Base-by-base conservation (phyloP, 345 rosid species). In the Mercurialis annua region DNA sequence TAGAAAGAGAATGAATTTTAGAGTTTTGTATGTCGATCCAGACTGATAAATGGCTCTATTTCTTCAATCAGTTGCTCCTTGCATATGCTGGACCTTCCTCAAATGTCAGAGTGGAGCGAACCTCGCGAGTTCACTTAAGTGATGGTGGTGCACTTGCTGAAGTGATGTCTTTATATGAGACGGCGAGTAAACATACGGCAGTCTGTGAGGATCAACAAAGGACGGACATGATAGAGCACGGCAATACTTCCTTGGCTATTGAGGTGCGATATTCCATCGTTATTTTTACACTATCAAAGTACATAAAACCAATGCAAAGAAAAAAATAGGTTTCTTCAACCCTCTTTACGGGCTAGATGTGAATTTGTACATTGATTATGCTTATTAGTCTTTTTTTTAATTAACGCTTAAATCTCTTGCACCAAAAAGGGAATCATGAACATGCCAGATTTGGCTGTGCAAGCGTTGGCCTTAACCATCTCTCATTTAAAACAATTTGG, bases 51-150 rank as follows among this genome's bases (percentile, higher is more conserved):
- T 56, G 67, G 49, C 20, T 5, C 21, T 38, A 48, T 64, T 29
- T 62, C 17, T 69, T 59, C n/a, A n/a, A 23, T 66, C 76, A 93
- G 98, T 73, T 87, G 68, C 75, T 93, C 9, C 47, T 85, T 67
- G 84, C 92, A 42, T 78, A 87, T 81, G 93, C 96, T 73, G 98
- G 98, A 73, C 90, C 98, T 59, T 81, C 96, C 57, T 90, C 96
- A 73, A 87, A 86, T 73, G 78, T 90, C 57, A 85, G 97, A 11
- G 85, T 93, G 60, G 98, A 93, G 78, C 80, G 26, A 58, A 79
- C 67, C 68, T 75, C 86, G 20, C 46, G 73, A 30, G 82, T 89
- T 77, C 49, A 77, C 74, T 83, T 87, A 59, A 63, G 63, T 31
- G 80, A 64, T 68, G 91, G 90, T 68, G 86, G 83, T 73, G 98